Evolutionary conservation across 78 protist species (phyloP).

Genomic region (Isochrysis galbana): DNA sequence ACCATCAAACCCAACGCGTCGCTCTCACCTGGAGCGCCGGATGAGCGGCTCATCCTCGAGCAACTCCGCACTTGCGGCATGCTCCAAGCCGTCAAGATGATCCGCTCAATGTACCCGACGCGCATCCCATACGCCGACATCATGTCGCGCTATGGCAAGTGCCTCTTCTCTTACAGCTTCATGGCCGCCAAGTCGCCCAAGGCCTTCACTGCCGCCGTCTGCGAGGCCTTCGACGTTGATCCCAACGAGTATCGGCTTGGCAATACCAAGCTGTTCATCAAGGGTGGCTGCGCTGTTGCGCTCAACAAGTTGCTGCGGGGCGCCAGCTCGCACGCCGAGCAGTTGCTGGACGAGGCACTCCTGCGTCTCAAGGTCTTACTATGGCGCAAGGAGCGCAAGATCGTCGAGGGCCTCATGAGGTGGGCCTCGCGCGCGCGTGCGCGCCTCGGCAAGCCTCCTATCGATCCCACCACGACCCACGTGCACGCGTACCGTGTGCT

Average conservation of each 20-base stretch:
- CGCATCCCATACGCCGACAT: not conserved
- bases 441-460: not conserved
- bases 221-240: not conserved
- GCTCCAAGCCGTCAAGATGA: slow-evolving; percentile 57
- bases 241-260: not conserved
- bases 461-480: not conserved
- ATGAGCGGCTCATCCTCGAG: not conserved
- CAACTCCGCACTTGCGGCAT: slow-evolving; percentile 4
- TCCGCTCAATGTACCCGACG: slow-evolving; percentile 52
- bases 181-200: not conserved
- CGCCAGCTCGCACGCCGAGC: not conserved
- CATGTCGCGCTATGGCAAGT: not conserved
- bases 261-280: not conserved
- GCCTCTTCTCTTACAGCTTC: not conserved
- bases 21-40: not conserved
- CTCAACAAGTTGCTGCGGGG: not conserved
- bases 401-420: not conserved
- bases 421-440: not conserved
- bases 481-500: not conserved
- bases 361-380: not conserved
- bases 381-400: not conserved
- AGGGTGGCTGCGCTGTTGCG: not conserved
- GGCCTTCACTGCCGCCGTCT: not conserved
- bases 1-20: slow-evolving; percentile 43
- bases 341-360: not conserved